phyloP scores from a whole-genome alignment of 148 eudicot genomes.

The Dianthus caryophyllus region DNA sequence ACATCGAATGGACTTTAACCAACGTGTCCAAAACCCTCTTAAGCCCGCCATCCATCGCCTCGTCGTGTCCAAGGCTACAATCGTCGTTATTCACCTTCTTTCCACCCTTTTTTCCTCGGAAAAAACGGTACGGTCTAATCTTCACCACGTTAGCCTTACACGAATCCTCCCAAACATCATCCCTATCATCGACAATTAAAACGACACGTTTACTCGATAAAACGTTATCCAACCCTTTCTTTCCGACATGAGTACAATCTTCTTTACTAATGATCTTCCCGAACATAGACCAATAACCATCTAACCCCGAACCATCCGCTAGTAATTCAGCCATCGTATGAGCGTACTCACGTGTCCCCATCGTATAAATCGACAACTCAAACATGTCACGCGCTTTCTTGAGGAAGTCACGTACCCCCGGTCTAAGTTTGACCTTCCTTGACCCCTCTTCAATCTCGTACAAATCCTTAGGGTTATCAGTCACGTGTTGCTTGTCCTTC shows the following conservation, averaged over 20 bases:
- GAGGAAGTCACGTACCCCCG: constrained; percentile 10
- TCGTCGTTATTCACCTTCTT: background rate
- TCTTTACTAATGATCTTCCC: constrained; percentile 5
- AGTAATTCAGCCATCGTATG: background rate
- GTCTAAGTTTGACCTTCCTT: constrained; percentile 9
- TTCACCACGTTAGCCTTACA: background rate
- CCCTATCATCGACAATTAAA: constrained; percentile 15
- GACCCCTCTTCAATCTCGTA: background rate
- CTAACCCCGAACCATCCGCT: background rate
- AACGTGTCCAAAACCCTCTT: background rate
- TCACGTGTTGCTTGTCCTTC: background rate
- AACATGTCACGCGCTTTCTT: constrained; percentile 15
- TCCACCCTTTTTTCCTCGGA: background rate
- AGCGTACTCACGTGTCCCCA: background rate
- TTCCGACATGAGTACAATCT: background rate
- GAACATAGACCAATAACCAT: background rate
- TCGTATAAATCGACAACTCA: constrained; percentile 15
- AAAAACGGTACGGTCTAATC: background rate
- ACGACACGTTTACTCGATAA: background rate
- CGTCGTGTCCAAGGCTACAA: too few relatives aligned
- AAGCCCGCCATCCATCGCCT: background rate
- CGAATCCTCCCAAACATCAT: constrained; percentile 1
- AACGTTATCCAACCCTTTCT: constrained; percentile 6
- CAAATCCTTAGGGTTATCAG: background rate
- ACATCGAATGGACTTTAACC: background rate